These are phyloP conservation scores for Solanum hybrid DNA, from an alignment of 305 asterid genomes.

Conservation along the genomic window DNA sequence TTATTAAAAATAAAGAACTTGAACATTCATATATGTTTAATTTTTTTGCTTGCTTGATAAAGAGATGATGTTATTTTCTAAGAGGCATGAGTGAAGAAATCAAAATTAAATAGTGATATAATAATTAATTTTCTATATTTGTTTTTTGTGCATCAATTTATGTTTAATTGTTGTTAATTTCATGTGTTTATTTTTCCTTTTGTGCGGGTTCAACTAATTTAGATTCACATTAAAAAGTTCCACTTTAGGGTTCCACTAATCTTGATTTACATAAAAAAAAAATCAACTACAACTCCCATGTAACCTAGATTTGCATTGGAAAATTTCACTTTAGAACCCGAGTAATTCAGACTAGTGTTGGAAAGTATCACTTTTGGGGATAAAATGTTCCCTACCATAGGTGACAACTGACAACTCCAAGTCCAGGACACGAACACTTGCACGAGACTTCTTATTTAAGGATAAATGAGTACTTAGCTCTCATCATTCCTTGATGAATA, in stretches of 20 bases:
- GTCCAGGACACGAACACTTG: neutral
- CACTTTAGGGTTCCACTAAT: neutral
- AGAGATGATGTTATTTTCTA: neutral
- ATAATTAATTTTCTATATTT: neutral
- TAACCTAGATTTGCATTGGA: neutral
- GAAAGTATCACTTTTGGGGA: neutral
- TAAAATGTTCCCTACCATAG: neutral
- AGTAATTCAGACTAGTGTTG: neutral
- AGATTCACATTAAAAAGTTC: neutral
- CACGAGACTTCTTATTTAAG: neutral
- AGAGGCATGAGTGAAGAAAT: neutral
- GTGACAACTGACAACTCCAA: neutral
- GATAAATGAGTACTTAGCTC: neutral
- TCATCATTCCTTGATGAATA: neutral
- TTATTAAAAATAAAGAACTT: neutral
- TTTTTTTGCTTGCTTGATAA: neutral
- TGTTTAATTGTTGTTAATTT: neutral
- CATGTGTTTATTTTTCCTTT: neutral
- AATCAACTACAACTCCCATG: neutral
- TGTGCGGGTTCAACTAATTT: neutral
- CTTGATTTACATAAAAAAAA: neutral
- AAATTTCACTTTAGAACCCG: neutral
- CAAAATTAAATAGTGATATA: neutral
- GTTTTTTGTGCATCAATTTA: neutral
- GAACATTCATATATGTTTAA: neutral